Base-by-base conservation (phyloP, 805 yeast species). In the Candida nonsorbophila region DNA sequence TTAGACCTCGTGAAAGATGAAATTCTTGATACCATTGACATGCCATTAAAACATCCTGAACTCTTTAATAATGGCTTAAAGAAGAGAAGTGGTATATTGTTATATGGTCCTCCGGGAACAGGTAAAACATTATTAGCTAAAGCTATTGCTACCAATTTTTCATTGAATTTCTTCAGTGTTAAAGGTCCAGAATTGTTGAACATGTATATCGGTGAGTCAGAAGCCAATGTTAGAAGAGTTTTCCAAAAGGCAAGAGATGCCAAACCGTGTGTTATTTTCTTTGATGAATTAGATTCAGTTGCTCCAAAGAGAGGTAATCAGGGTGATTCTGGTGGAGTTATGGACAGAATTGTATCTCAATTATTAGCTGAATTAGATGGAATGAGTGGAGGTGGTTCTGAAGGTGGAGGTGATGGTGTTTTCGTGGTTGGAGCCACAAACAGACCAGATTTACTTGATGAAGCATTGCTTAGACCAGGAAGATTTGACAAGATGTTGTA, bases 351-450 rank as follows among this genome's bases (percentile, higher is more conserved):
- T 40, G 98, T 92, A 0, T 88, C 97, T 0, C 98, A 92, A 54
- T 62, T 92, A 22, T 65, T 92, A 29, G 96, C 97, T 0, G 98
- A 92, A 53, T 65, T 92, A 24, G 98, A 92, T 51, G 97, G 97
- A 15, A 90, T 90, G 97, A 80, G 94, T 46, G 80, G 80, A 7
- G 82, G 82, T 5, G 78, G 72, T 34, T 69, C 72, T 6, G 82
- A 79, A 4, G 55, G 49, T 12, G 24, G 24, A 12, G 60, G 56
- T 32, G 65, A 57, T 25, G 97, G 97, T 5, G 96, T 92, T 0
- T 92, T 92, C 53, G 97, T 90, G 4, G 95, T 92, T 24, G 98
- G 98, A n/a, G 98, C 98, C 4, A 92, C 98, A 0, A 92, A 92
- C 47, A 71, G 98, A 45, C 98, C 98, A 0, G 98, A 92, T 61